A percentile compares a stretch with the other conserved stretches of the same genome.
These are phyloP conservation scores for Discostella stelligeroides DNA, from an alignment of 108 stramenopile species.

Conservation along the genomic window DNA sequence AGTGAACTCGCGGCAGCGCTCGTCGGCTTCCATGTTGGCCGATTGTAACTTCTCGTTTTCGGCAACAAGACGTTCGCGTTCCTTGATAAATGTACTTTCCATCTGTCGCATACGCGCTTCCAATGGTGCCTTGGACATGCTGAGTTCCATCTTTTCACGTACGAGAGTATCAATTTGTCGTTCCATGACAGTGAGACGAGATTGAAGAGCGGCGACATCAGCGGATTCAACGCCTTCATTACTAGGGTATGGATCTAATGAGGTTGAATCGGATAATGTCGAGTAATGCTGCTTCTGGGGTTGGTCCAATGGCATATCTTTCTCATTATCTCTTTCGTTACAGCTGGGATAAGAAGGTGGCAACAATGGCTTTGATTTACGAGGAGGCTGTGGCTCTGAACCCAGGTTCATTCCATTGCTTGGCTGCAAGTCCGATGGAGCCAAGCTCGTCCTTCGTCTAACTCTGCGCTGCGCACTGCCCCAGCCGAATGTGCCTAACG, in stretches of 20 bases:
- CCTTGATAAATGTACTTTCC: constrained; percentile 78
- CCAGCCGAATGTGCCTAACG: constrained; percentile 7
- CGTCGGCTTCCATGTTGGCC: constrained; percentile 62
- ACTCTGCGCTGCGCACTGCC: constrained; percentile 40
- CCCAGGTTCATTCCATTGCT: background rate
- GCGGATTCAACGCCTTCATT: constrained; percentile 43
- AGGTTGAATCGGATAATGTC: background rate
- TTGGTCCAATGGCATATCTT: background rate
- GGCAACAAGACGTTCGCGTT: constrained; percentile 60
- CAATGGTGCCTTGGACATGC: constrained; percentile 86
- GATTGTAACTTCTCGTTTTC: constrained; percentile 66
- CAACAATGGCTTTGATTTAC: constrained; percentile 17
- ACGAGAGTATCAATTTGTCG: constrained; percentile 74
- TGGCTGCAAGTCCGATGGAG: constrained; percentile 9
- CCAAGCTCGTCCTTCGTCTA: constrained; percentile 32
- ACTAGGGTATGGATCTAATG: background rate
- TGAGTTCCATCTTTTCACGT: constrained; percentile 82
- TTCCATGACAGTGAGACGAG: constrained; percentile 72
- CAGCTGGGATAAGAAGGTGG: constrained; percentile 31
- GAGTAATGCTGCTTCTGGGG: background rate
- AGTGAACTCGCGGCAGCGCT: constrained; percentile 69
- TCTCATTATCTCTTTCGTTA: background rate
- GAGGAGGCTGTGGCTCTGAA: constrained; percentile 5
- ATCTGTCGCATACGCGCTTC: constrained; percentile 85
- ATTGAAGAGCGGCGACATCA: constrained; percentile 65